phyloP scores from a whole-genome alignment of 2,329 filamentous ascomycete genomes.

The Penicillium expansum region DNA sequence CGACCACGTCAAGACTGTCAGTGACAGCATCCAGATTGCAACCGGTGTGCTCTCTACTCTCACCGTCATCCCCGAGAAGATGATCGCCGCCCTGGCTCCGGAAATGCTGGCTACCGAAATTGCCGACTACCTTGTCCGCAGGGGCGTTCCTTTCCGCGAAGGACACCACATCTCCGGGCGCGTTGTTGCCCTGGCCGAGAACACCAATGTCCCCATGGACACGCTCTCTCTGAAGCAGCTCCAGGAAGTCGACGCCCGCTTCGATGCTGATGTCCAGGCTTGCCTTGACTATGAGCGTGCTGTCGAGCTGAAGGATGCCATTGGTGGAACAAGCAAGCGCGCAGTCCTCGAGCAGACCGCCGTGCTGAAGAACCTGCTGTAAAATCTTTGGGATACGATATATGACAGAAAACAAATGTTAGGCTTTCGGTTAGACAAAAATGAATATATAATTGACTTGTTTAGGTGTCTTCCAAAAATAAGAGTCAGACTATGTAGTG shows the following conservation, averaged over 20 bases:
- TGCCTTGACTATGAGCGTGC: slow-evolving; percentile 79
- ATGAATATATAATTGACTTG: slow-evolving; percentile 13
- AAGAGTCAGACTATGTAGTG: background rate
- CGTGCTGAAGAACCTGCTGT: slow-evolving; percentile 56
- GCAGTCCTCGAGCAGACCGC: slow-evolving; percentile 68
- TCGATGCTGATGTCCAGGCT: slow-evolving; percentile 67
- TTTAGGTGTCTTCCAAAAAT: background rate
- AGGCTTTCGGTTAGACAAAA: slow-evolving; percentile 25
- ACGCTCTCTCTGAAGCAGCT: slow-evolving; percentile 65
- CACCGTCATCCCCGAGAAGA: slow-evolving; percentile 66
- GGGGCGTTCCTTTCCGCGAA: slow-evolving; percentile 70
- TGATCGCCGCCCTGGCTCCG: slow-evolving; percentile 73
- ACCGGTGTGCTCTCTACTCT: slow-evolving; percentile 76
- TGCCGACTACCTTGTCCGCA: slow-evolving; percentile 49
- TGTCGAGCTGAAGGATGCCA: slow-evolving; percentile 74
- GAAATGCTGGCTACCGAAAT: slow-evolving; percentile 72
- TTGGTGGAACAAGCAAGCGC: slow-evolving; percentile 73
- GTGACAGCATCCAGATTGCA: slow-evolving; percentile 77
- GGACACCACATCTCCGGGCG: slow-evolving; percentile 75
- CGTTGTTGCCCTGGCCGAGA: slow-evolving; percentile 69
- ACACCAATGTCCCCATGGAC: slow-evolving; percentile 65
- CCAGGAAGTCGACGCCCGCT: slow-evolving; percentile 64
- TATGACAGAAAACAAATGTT: slow-evolving; percentile 11
- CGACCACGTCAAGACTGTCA: slow-evolving; percentile 76
- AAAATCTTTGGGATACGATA: slow-evolving; percentile 8